These are phyloP conservation scores for Fusarium sp. DNA, from an alignment of 2,329 filamentous ascomycete species.

Conservation along the genomic window DNA sequence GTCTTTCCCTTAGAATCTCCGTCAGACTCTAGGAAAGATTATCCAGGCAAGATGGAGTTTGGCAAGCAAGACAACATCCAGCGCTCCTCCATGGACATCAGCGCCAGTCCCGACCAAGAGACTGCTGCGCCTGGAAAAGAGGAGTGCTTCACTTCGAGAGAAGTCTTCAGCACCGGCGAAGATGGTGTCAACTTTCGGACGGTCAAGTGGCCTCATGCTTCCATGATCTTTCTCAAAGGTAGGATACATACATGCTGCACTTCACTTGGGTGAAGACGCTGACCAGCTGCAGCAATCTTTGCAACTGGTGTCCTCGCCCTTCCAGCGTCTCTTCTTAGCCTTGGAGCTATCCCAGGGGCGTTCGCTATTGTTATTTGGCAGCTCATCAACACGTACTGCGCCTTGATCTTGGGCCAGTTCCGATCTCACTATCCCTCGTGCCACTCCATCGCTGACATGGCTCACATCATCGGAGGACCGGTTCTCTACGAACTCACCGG, in stretches of 20 bases:
- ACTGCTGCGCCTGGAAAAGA: background rate
- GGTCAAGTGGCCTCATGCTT: background rate
- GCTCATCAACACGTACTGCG: background rate
- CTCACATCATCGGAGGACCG: conserved; percentile 64
- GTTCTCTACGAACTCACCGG: background rate
- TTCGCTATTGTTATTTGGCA: background rate
- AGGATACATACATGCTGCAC: background rate
- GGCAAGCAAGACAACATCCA: too few relatives aligned
- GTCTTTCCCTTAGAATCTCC: too few relatives aligned
- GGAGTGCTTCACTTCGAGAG: background rate
- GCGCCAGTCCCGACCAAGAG: background rate
- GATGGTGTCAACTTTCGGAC: background rate
- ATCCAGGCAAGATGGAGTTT: too few relatives aligned
- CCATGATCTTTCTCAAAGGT: background rate
- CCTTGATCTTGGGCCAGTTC: background rate
- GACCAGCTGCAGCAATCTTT: background rate
- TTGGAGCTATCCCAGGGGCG: background rate
- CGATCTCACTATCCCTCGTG: background rate
- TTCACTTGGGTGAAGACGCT: background rate
- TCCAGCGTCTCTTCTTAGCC: background rate
- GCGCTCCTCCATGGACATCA: background rate
- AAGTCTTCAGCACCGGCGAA: background rate
- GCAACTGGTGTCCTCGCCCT: background rate
- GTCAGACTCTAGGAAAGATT: too few relatives aligned
- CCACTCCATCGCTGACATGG: conserved; percentile 61